Conservation (phyloP, 2,329 filamentous ascomycete species). For the Aspergillus persii region DNA sequence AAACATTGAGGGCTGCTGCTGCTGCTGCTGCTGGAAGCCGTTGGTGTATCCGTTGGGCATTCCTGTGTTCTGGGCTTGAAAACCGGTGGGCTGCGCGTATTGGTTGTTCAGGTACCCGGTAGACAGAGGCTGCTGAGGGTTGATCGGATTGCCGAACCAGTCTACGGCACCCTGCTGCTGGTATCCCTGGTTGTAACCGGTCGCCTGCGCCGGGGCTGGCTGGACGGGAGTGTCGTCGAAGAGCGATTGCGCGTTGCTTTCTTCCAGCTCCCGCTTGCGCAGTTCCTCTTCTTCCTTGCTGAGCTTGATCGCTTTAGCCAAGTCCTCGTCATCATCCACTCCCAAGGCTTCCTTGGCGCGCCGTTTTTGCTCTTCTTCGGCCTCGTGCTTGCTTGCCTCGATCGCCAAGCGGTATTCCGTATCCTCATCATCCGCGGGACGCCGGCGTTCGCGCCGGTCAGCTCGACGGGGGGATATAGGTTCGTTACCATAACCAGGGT, state of each 20-base stretch:
- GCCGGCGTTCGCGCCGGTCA: constrained; percentile 49
- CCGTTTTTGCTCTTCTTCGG: constrained; percentile 83
- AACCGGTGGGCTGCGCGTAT: constrained; percentile 78
- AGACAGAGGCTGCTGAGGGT: constrained; percentile 68
- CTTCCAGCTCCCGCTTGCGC: constrained; percentile 80
- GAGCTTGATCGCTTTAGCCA: constrained; percentile 90
- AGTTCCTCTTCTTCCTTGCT: constrained; percentile 89
- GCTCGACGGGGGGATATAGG: constrained; percentile 34
- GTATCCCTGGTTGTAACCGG: constrained; percentile 94
- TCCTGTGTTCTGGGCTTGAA: constrained; percentile 57
- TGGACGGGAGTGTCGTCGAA: constrained; percentile 75
- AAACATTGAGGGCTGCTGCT: constrained; percentile 60
- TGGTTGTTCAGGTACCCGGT: constrained; percentile 67
- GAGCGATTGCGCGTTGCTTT: constrained; percentile 78
- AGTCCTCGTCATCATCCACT: constrained; percentile 80
- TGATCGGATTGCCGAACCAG: constrained; percentile 94
- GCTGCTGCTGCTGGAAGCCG: constrained; percentile 64
- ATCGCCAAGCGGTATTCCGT: constrained; percentile 86
- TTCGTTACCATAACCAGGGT: constrained; percentile 43
- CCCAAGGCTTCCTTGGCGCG: constrained; percentile 54
- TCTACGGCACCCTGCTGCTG: constrained; percentile 95
- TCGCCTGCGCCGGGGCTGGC: constrained; percentile 69
- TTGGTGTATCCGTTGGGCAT: constrained; percentile 69
- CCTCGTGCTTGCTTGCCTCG: constrained; percentile 91
- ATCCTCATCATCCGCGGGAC: constrained; percentile 74